Evolutionary conservation across 2,329 filamentous ascomycete genomes (phyloP), one percentile per base, ranked within the genome.

Genomic region (Ceratocystis colombiana): DNA sequence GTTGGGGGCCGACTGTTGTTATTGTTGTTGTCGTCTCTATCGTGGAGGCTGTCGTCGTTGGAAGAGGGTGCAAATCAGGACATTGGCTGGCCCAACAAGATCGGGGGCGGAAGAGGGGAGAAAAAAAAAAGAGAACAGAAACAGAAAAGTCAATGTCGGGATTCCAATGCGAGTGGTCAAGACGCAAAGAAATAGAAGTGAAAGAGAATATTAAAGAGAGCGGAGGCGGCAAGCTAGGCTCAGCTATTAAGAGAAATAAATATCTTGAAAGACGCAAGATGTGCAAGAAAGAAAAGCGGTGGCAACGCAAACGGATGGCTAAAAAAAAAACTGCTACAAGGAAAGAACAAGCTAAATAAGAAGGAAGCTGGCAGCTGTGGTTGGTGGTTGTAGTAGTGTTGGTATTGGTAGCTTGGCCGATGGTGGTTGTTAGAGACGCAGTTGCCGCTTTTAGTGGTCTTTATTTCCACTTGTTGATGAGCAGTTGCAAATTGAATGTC

Each of bases 221-320:
- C 10, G 53, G 30, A 30, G 8, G 25, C 41, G 5, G 28, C 37
- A 15, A 22, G 48, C n/a, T 10, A 50, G 3, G 37, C 15, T n/a
- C 8, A 22, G 48, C n/a, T 17, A 61, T 46, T 62, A 33, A 50
- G 55, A 66, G 50, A 44, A 66, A 62, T 44, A 20, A 37, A 62
- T 48, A 53, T 53, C 20, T 53, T 25, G 3, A 37, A 53, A 48
- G 48, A 53, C n/a, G n/a, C 4, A 22, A 62, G 41, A 33, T 44
- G 25, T 22, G 17, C 37, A 44, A 12, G 30, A 5, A 25, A 15
- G 7, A 8, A 45, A 62, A 62, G 44, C 15, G 33, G 55, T 59
- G 17, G 55, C 7, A 30, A 33, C 55, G 55, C 55, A 59, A 33
- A 30, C 20, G 25, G 15, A 20, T 12, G 37, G 3, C 37, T 41